These are phyloP conservation scores for Taxillus chinensis DNA, from an alignment of 164 flowering plant species.

Conservation along the genomic window DNA sequence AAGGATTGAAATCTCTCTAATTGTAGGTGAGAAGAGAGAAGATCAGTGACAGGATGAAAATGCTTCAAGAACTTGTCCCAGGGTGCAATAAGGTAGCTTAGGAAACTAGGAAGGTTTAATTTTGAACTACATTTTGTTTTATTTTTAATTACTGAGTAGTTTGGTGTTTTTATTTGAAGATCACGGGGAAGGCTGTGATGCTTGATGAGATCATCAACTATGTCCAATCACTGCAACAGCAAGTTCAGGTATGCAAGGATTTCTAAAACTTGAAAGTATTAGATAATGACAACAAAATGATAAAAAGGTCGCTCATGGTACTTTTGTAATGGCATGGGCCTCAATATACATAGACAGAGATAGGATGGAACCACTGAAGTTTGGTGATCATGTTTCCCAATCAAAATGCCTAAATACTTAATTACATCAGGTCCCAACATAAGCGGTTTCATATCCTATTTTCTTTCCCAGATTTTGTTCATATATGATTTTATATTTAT, in stretches of 20 bases:
- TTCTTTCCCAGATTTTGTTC: too few relatives aligned
- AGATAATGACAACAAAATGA: not conserved
- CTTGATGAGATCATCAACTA: constrained; percentile 98
- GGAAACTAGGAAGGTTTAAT: not conserved
- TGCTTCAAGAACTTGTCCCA: constrained; percentile 98
- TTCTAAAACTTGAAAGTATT: not conserved
- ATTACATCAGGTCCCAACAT: too few relatives aligned
- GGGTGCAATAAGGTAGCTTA: constrained; percentile 84
- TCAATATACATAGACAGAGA: not conserved
- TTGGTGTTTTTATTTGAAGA: constrained; percentile 24
- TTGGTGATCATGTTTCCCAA: too few relatives aligned
- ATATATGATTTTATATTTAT: too few relatives aligned
- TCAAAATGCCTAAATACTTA: too few relatives aligned
- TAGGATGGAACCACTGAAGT: not conserved
- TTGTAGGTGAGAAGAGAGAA: constrained; percentile 89
- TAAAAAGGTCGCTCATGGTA: not conserved
- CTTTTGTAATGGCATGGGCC: too few relatives aligned
- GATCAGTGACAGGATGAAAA: constrained; percentile 90
- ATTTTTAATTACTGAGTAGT: not conserved
- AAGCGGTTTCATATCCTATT: too few relatives aligned
- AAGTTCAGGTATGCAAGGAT: constrained; percentile 71
- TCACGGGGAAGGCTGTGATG: constrained; percentile 96
- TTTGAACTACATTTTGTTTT: not conserved
- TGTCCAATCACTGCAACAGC: constrained; percentile 93
- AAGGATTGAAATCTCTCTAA: constrained; percentile 9